These are phyloP conservation scores for Hirsutella thompsonii DNA, from an alignment of 2,329 filamentous ascomycete species.

Conservation along the genomic window DNA sequence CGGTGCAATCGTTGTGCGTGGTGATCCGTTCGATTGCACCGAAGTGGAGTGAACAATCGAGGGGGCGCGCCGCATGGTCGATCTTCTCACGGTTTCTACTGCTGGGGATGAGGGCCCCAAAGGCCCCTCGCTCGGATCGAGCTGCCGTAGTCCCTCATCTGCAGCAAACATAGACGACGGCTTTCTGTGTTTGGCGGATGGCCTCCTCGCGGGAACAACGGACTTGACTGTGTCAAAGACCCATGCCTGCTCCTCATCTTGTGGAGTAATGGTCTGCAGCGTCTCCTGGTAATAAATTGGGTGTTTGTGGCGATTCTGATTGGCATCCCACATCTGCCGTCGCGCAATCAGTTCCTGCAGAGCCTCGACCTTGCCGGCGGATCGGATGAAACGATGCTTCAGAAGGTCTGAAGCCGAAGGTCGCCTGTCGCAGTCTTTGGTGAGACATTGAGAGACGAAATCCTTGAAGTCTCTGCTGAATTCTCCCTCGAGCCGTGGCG, in stretches of 20 bases:
- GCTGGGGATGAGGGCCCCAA: conserved; percentile 42
- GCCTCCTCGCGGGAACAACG: conserved; percentile 39
- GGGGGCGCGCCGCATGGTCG: conserved; percentile 38
- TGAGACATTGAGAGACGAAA: conserved; percentile 79
- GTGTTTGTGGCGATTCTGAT: conserved; percentile 54
- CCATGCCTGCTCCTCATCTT: conserved; percentile 72
- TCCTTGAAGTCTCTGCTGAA: conserved; percentile 91
- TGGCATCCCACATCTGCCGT: conserved; percentile 70
- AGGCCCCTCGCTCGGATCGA: conserved; percentile 49
- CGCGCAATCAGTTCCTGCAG: conserved; percentile 79
- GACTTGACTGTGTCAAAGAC: conserved; percentile 91
- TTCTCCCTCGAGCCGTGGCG: conserved; percentile 71
- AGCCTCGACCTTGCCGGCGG: conserved; percentile 76
- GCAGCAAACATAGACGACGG: conserved; percentile 42
- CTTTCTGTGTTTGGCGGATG: conserved; percentile 37
- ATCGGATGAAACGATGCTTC: conserved; percentile 76
- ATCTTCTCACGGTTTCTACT: conserved; percentile 43
- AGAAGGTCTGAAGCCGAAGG: conserved; percentile 79
- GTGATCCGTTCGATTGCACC: conserved; percentile 25
- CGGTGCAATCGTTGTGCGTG: conserved; percentile 29
- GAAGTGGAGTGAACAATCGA: conserved; percentile 25
- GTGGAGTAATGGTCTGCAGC: conserved; percentile 55
- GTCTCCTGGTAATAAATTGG: conserved; percentile 91
- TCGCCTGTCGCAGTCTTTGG: conserved; percentile 79
- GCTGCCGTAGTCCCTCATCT: conserved; percentile 47